Evolutionary conservation across 352 stramenopile genomes (phyloP).

Genomic region (Globisporangium mamillatum): DNA sequence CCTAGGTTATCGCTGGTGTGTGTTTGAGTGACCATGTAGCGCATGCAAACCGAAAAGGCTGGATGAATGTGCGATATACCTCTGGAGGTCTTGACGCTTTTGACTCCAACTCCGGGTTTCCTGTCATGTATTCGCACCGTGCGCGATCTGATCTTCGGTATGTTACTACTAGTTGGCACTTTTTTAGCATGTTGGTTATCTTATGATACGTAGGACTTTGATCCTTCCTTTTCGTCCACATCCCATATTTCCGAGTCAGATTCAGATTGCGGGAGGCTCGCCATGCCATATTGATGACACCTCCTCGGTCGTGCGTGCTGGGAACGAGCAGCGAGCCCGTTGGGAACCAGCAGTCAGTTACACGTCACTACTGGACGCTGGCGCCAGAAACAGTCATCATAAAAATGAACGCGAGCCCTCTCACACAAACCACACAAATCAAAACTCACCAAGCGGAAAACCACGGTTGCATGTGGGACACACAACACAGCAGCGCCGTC

Average conservation of each 20-base stretch:
- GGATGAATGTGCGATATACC: background rate
- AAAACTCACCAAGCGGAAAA: background rate
- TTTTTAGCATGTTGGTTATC: background rate
- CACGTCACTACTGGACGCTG: background rate
- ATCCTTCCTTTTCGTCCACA: background rate
- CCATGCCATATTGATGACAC: background rate
- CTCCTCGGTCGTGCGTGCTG: background rate
- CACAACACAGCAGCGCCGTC: background rate
- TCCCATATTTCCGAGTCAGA: background rate
- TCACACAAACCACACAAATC: too few species aligned
- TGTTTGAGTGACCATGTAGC: background rate
- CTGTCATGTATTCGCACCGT: background rate
- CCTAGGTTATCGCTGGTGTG: background rate
- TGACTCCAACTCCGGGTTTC: background rate
- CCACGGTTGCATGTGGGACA: background rate
- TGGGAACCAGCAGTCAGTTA: background rate
- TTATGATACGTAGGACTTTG: background rate
- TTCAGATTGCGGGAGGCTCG: background rate
- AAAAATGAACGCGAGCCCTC: background rate
- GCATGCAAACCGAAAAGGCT: background rate
- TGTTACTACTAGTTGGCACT: background rate
- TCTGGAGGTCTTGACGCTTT: background rate
- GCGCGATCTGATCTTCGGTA: background rate
- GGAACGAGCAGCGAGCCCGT: background rate
- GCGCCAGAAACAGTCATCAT: conserved; percentile 1